A percentile compares a stretch with the other conserved stretches of the same genome.
phyloP scores from a whole-genome alignment of 2,329 filamentous ascomycete genomes.

The Colletotrichum kahawae region DNA sequence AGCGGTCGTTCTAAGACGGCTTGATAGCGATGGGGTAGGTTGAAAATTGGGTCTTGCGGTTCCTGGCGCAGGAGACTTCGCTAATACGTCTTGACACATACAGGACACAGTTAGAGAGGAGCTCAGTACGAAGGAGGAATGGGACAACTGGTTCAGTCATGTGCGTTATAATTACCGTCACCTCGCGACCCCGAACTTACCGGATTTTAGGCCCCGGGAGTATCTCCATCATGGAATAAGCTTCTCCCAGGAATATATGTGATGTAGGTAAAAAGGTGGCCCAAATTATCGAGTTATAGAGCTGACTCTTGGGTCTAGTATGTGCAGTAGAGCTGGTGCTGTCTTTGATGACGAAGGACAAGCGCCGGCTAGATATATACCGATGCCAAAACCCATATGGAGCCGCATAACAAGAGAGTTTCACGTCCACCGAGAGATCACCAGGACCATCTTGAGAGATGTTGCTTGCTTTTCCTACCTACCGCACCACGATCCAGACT shows the following conservation, averaged over 20 bases:
- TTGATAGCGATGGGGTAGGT: not conserved
- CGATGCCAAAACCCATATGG: not conserved
- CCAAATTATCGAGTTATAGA: not conserved
- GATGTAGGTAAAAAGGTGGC: not conserved
- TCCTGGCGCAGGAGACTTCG: no score
- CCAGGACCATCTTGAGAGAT: not conserved
- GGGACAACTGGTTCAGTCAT: not conserved
- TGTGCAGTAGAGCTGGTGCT: not conserved
- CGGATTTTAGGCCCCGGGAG: not conserved
- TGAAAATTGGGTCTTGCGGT: fast-evolving
- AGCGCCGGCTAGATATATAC: not conserved
- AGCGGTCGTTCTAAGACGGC: not conserved
- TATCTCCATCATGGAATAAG: not conserved
- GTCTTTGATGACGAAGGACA: not conserved
- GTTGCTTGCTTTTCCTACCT: not conserved
- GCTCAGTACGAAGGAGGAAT: not conserved
- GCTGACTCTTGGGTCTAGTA: not conserved
- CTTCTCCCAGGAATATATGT: not conserved
- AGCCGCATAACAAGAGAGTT: not conserved
- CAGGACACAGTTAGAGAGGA: not conserved
- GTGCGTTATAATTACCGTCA: not conserved
- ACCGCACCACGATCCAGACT: not conserved
- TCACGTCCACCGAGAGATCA: not conserved
- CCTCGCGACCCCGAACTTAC: not conserved
- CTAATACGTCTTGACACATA: fast-evolving